Base-by-base conservation (phyloP, 305 asterid genomes). In the Withania somnifera region DNA sequence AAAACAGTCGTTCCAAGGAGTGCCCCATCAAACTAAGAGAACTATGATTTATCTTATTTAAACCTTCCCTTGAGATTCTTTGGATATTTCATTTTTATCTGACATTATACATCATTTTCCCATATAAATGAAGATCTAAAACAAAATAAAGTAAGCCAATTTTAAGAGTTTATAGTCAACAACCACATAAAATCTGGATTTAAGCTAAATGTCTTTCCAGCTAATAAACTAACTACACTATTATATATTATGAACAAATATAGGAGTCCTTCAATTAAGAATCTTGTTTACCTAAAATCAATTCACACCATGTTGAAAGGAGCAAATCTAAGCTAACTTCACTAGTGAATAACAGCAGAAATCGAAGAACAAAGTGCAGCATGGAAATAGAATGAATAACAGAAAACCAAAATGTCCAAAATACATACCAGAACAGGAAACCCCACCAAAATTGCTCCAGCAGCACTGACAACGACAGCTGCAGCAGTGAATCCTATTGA, bases 391-490 rank as follows among this genome's bases (percentile, higher is more conserved):
- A 80, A 24, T 30, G 82, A 32, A 22, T 20, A 77, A 19, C 14
- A 78, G 19, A 51, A 19, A 50, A 77, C 11, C 22, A 61, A 85
- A 78, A 71, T 40, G 63, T 15, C 69, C 50, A 80, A 84, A 68
- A 80, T 11, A 77, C 91, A 67, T 90, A 97, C 99, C 98, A 91
- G 85, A 24, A 95, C 76, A 73, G 98, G 99, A 86, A 93, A 93
- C 66, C 99, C 99, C 77, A 95, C 92, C 30, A 92, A 97, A 60
- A 92, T 87, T 0, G 99, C 98, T 83, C 97, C 99, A 82, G 99
- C 86, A 81, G 98, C 97, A 84, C 98, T 91, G 67, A 93, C 99
- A 82, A 88, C 79, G 81, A 95, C 87, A 61, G 97, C 93, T 89
- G 91, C 77, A 71, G 89, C 84, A 86, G 95, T 92, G 88, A 95